Evolutionary conservation across 768 basidiomycete species (phyloP), one percentile per base, ranked within the genome.

Genomic region (Naganishia vaughanmartiniae): DNA sequence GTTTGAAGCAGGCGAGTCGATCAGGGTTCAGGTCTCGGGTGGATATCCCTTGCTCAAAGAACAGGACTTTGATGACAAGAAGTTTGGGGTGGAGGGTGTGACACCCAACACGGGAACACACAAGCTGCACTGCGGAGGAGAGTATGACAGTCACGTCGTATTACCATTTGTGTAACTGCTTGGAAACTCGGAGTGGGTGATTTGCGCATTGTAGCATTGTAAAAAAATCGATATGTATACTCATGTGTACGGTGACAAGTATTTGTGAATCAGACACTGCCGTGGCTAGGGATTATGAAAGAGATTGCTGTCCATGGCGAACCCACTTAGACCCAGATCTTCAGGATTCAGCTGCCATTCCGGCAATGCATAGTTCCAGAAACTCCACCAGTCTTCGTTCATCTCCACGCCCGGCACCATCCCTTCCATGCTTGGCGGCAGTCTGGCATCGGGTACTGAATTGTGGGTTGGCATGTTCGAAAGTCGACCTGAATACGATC

Each of bases 1-100:
- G 5, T 72, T 69, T 48, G 66, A 70, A 17, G 56, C 53, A 9
- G 73, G 73, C 46, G 73, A 74, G 65, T 46, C 54, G 4, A 45
- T 74, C 19, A 36, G 56, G n/a, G 51, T 74, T 36, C 66, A 63
- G 24, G 51, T 74, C 14, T 54, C 48, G 6, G 73, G 73, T 21
- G 54, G 58, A 2, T 51, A 69, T 58, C 60, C 51, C 63, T 57
- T 70, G 48, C 72, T 55, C 46, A 69, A 73, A 65, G 54, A 70
- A 17, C 46, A 66, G 19, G 60, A 73, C 48, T 69, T 69, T 30
- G 56, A 66, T 19, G 60, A 36, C 6, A 54, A 56, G 51, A 45
- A 54, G 39, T 65, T 51, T 51, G 48, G n/a, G 3, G 48, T 51
- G 6, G 48, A 51, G 48, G 48, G 48, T 51, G 48, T 51, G 48